Evolutionary conservation across 2,329 filamentous ascomycete genomes (phyloP).

Genomic region (Pezicula carpinea): DNA sequence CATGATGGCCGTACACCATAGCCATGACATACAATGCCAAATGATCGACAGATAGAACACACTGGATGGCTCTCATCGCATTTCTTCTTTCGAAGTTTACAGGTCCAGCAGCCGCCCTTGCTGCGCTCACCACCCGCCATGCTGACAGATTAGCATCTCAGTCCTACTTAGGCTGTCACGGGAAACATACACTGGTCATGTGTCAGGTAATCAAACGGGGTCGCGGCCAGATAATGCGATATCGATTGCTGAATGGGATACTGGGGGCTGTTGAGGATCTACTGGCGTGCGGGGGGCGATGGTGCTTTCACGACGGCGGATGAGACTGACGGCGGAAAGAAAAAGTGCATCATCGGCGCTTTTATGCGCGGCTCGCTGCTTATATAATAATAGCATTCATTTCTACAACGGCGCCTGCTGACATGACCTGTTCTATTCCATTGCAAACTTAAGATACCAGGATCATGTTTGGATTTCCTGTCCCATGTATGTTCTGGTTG

Average conservation of each 20-base stretch:
- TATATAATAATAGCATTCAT: too few species aligned
- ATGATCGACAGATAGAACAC: constrained; percentile 54
- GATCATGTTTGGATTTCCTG: not conserved
- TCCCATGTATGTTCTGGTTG: not conserved
- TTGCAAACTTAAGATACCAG: not conserved
- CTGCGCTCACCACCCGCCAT: not conserved
- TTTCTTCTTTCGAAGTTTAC: constrained; percentile 58
- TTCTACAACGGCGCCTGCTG: too few species aligned
- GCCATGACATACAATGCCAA: constrained; percentile 52
- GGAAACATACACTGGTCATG: not conserved
- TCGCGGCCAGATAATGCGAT: too few species aligned
- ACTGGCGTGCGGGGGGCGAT: too few species aligned
- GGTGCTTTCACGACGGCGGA: too few species aligned
- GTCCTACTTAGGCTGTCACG: not conserved
- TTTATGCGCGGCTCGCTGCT: too few species aligned
- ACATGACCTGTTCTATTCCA: too few species aligned
- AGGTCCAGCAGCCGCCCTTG: constrained; percentile 53
- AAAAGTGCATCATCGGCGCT: too few species aligned
- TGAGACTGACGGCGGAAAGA: too few species aligned
- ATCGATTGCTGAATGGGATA: too few species aligned
- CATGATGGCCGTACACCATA: constrained; percentile 30
- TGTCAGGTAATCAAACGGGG: not conserved
- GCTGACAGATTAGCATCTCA: not conserved
- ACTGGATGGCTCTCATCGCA: constrained; percentile 56
- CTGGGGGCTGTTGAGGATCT: too few species aligned